These are phyloP conservation scores for Scenedesmus sp. DNA, from an alignment of 163 green algal genomes.

Conservation along the genomic window DNA sequence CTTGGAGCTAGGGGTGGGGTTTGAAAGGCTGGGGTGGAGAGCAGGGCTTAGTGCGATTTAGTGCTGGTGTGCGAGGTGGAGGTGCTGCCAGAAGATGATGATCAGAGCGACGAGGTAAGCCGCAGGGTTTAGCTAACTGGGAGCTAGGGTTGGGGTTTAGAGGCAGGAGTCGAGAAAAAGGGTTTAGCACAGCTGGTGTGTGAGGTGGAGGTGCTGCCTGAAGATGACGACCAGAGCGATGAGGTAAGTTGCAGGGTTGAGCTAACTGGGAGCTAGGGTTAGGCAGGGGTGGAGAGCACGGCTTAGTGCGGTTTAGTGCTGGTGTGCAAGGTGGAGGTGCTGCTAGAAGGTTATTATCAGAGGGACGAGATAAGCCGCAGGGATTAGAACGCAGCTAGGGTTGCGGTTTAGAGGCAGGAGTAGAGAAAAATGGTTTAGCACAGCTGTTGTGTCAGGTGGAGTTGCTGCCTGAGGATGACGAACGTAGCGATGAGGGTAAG, in stretches of 20 bases:
- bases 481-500: slow-evolving; percentile 14
- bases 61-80: slow-evolving; percentile 50
- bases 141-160: too few relatives aligned
- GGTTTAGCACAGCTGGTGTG: slow-evolving; percentile 11
- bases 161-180: too few relatives aligned
- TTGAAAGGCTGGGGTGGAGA: too few relatives aligned
- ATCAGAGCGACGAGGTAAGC: slow-evolving; percentile 55
- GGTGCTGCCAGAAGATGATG: slow-evolving; percentile 58
- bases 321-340: slow-evolving; percentile 55
- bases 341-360: slow-evolving; percentile 52
- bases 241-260: slow-evolving; percentile 30
- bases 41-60: too few relatives aligned
- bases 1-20: slow-evolving; percentile 16
- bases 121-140: background rate
- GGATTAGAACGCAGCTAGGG: too few relatives aligned
- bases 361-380: slow-evolving; percentile 44
- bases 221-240: slow-evolving; percentile 53
- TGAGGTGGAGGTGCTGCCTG: slow-evolving; percentile 52
- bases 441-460: background rate
- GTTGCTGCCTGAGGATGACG: slow-evolving; percentile 53
- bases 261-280: too few relatives aligned
- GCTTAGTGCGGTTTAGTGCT: too few relatives aligned
- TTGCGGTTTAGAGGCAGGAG: too few relatives aligned
- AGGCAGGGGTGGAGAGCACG: too few relatives aligned
- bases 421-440: too few relatives aligned